Conservation (phyloP, 495 filamentous ascomycete species). For the Aspergillus sclerotiicarbonarius region DNA sequence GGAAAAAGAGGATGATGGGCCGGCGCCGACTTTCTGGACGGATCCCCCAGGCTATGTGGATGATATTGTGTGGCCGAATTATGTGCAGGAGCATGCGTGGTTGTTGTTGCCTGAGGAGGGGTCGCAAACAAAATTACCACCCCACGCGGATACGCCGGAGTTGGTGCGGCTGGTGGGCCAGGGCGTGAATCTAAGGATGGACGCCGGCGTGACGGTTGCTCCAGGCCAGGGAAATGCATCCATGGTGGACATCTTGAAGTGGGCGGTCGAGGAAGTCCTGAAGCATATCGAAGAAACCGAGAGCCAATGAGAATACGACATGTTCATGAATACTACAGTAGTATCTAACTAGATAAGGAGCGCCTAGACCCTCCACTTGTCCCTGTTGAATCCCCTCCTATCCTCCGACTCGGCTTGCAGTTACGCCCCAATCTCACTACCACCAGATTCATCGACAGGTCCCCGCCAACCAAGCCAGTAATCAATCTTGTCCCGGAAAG, state of each 20-base stretch:
- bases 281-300: conserved; percentile 15
- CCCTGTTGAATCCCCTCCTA: neutral
- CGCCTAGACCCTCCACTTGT: neutral
- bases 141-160: conserved; percentile 21
- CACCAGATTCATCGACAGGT: conserved; percentile 15
- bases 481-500: conserved; percentile 32
- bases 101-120: conserved; percentile 66
- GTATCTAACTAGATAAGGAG: neutral
- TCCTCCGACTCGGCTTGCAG: neutral
- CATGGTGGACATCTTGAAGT: conserved; percentile 39
- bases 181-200: conserved; percentile 29
- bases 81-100: conserved; percentile 73
- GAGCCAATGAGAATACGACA: neutral
- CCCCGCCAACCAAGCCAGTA: conserved; percentile 41
- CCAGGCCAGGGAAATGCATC: conserved; percentile 33
- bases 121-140: conserved; percentile 29
- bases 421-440: neutral
- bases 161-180: conserved; percentile 33
- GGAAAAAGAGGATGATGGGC: conserved; percentile 37
- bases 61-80: conserved; percentile 92
- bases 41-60: conserved; percentile 95
- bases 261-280: conserved; percentile 46
- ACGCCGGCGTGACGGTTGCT: conserved; percentile 41
- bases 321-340: neutral
- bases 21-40: conserved; percentile 79